Evolutionary conservation across 208 protist genomes (phyloP).

Genomic region (Trypanosoma platydactyli): DNA sequence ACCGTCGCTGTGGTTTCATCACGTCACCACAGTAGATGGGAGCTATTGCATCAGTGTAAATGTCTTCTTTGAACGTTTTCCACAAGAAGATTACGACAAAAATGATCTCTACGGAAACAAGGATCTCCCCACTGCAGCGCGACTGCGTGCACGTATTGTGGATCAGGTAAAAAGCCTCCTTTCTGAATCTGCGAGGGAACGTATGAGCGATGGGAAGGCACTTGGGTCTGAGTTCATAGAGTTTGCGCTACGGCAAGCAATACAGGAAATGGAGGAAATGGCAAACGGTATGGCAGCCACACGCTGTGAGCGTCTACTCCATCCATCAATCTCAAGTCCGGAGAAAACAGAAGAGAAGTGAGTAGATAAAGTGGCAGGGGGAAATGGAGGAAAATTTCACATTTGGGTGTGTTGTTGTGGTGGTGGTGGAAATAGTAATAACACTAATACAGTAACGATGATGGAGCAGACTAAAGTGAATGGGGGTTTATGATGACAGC

Average conservation of each 20-base stretch:
- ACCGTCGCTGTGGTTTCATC: slow-evolving; percentile 92
- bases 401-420: not conserved
- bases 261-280: slow-evolving; percentile 73
- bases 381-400: not conserved
- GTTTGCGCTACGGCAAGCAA: slow-evolving; percentile 79
- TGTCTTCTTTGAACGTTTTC: slow-evolving; percentile 86
- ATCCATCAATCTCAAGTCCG: not conserved
- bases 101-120: slow-evolving; percentile 93
- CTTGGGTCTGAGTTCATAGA: slow-evolving; percentile 48
- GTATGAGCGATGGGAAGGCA: slow-evolving; percentile 27
- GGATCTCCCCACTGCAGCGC: slow-evolving; percentile 58
- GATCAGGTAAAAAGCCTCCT: slow-evolving; percentile 30
- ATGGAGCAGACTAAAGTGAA: no score
- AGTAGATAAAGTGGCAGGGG: not conserved
- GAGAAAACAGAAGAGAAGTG: slow-evolving; percentile 2
- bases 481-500: no score
- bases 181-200: slow-evolving; percentile 8
- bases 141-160: slow-evolving; percentile 49
- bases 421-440: no score
- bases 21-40: slow-evolving; percentile 70
- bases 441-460: no score
- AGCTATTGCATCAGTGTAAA: slow-evolving; percentile 84
- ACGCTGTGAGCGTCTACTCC: not conserved
- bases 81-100: slow-evolving; percentile 58
- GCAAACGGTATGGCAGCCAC: slow-evolving; percentile 41